Evolutionary conservation across 768 basidiomycete species (phyloP), one percentile per base, ranked within the genome.

Genomic region (Tephrocybe rancida): DNA sequence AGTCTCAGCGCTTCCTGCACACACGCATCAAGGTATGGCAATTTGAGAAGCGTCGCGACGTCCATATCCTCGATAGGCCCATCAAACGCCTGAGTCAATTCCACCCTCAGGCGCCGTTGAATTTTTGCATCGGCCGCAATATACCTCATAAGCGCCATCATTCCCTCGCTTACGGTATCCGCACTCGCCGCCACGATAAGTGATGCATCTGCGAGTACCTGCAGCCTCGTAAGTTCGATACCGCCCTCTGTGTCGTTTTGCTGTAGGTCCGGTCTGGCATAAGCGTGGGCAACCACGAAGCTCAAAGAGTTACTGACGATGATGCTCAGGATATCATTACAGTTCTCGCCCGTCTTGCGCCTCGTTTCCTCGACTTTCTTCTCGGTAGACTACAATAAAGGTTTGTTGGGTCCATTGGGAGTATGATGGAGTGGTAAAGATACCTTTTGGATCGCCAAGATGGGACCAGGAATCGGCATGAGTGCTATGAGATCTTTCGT

Each of bases 1-100:
- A 64, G 35, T 13, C 65, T 52, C 13, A 66, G 54, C n/a, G 61
- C 51, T 47, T 66, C 65, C 48, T 66, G 64, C 9, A 64, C 45
- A 34, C 65, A 65, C 11, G 64, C 64, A 44, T 63, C 64, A 14
- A 66, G 65, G 24, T 59, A 64, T 3, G 64, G 58, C 18, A 64
- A 45, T 26, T 60, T 54, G 1, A 44, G 22, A 9, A 64, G 34
- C 3, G 43, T 52, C 14, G 22, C 32, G 24, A 37, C 30, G 38
- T 62, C 61, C 27, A 57, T 54, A 41, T 61, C 52, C 19, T 59
- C 61, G 14, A 51, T 26, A 8, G 30, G 43, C 14, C 48, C 60
- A 11, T 46, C 53, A 18, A 49, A 41, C 13, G 44, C 48, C 3
- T 5, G 2, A 27, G 24, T 41, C n/a, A 63, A 41, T 38, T 64